Percentiles rank a stretch among this genome's conserved stretches.
Conservation (phyloP, 2,329 filamentous ascomycete genomes). For the Septoria linicola region DNA sequence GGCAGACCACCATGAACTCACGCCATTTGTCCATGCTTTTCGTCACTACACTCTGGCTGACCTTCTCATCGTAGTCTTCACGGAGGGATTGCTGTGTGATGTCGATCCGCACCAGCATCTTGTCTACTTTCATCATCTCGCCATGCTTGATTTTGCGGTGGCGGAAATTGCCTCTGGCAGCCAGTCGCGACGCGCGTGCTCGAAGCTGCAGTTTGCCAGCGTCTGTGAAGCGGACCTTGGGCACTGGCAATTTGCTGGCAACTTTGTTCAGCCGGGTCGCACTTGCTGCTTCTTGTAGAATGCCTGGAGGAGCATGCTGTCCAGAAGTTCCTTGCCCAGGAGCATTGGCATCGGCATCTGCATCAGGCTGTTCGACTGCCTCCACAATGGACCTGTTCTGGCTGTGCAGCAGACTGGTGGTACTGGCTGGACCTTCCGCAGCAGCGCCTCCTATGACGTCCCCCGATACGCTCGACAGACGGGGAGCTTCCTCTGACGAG, state of each 20-base stretch:
- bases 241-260: conserved; percentile 19
- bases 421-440: conserved; percentile 27
- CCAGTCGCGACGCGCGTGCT: conserved; percentile 33
- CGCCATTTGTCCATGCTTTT: conserved; percentile 63
- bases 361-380: conserved; percentile 13
- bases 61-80: conserved; percentile 63
- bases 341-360: too few species aligned
- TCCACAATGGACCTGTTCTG: conserved; percentile 21
- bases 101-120: conserved; percentile 66
- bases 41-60: conserved; percentile 59
- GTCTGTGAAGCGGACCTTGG: conserved; percentile 35
- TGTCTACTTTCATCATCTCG: conserved; percentile 65
- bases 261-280: conserved; percentile 20
- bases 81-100: conserved; percentile 50
- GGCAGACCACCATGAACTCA: conserved; percentile 62
- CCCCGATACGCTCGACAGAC: conserved; percentile 11
- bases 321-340: conserved; percentile 14
- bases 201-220: conserved; percentile 35
- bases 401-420: conserved; percentile 32
- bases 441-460: conserved; percentile 7
- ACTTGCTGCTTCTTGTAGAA: conserved; percentile 14
- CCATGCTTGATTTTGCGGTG: conserved; percentile 51
- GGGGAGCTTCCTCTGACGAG: conserved; percentile 4
- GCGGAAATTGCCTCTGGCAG: conserved; percentile 30
- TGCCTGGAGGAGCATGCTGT: conserved; percentile 14